These are phyloP conservation scores for Blastocystis sp. DNA, from an alignment of 352 stramenopile species.

Conservation along the genomic window DNA sequence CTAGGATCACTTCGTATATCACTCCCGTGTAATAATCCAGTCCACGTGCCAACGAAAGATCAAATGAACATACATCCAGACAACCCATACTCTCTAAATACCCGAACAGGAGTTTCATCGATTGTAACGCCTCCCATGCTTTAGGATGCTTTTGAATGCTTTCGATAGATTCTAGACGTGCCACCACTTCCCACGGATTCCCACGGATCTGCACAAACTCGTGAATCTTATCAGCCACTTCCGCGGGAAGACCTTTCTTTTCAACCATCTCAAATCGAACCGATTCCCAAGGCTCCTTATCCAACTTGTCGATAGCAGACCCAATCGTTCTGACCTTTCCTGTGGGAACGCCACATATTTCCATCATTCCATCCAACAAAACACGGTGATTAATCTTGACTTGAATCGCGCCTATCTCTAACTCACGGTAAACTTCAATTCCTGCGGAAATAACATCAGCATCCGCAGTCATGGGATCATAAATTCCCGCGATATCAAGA, in stretches of 20 bases:
- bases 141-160: slow-evolving; percentile 29
- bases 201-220: slow-evolving; percentile 82
- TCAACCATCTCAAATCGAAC: slow-evolving; percentile 85
- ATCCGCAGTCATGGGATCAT: slow-evolving; percentile 88
- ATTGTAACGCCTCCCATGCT: slow-evolving; percentile 75
- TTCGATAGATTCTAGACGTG: slow-evolving; percentile 67
- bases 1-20: slow-evolving; percentile 96
- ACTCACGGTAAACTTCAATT: slow-evolving; percentile 72
- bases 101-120: slow-evolving; percentile 87
- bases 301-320: slow-evolving; percentile 95
- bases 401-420: slow-evolving; percentile 74
- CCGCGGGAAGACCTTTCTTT: slow-evolving; percentile 84
- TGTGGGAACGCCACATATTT: slow-evolving; percentile 88
- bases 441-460: slow-evolving; percentile 89
- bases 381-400: slow-evolving; percentile 95
- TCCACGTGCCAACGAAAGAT: slow-evolving; percentile 89
- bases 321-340: slow-evolving; percentile 95
- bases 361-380: slow-evolving; percentile 90
- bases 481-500: slow-evolving; percentile 92
- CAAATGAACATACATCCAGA: slow-evolving; percentile 85
- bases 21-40: slow-evolving; percentile 98
- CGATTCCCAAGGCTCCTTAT: slow-evolving; percentile 90
- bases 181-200: slow-evolving; percentile 77
- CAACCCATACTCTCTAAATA: slow-evolving; percentile 94
- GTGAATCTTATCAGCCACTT: slow-evolving; percentile 87